These are phyloP conservation scores for Chimonanthus praecox DNA, from an alignment of 164 flowering plant genomes.

Conservation along the genomic window DNA sequence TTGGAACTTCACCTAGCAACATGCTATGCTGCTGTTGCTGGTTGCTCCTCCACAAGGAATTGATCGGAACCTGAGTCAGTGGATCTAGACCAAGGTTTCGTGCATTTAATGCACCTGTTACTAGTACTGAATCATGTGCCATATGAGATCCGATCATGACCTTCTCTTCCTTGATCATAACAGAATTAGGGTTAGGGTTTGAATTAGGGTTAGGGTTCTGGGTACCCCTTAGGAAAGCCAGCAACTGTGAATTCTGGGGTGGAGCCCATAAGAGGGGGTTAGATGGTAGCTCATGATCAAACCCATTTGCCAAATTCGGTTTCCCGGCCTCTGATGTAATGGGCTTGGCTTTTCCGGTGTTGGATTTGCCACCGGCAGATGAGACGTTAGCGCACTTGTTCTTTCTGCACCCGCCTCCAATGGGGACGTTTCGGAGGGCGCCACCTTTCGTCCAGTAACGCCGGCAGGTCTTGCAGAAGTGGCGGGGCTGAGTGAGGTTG, in stretches of 20 bases:
- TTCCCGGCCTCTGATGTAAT: slow-evolving; percentile 18
- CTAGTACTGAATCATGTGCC: slow-evolving; percentile 13
- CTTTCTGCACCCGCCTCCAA: slow-evolving; percentile 52
- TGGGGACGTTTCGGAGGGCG: slow-evolving; percentile 52
- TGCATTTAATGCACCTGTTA: slow-evolving; percentile 15
- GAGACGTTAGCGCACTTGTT: slow-evolving; percentile 23
- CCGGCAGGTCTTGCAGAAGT: slow-evolving; percentile 60
- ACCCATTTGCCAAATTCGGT: slow-evolving; percentile 14
- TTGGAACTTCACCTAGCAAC: slow-evolving; percentile 20
- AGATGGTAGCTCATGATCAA: slow-evolving; percentile 22
- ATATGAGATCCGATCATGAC: slow-evolving; percentile 28
- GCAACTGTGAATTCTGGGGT: slow-evolving; percentile 20
- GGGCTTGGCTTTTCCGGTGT: slow-evolving; percentile 18
- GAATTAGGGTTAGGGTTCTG: slow-evolving; percentile 18
- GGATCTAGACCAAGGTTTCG: slow-evolving; percentile 31
- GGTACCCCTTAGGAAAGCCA: slow-evolving; percentile 34
- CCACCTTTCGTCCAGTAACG: slow-evolving; percentile 68
- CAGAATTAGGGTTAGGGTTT: slow-evolving; percentile 20
- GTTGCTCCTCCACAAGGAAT: slow-evolving; percentile 33
- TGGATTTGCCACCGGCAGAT: slow-evolving; percentile 15
- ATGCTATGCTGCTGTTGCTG: slow-evolving; percentile 17
- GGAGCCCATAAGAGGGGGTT: slow-evolving; percentile 32
- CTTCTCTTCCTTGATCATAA: slow-evolving; percentile 23
- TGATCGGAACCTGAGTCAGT: slow-evolving; percentile 20
- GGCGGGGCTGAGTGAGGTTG: slow-evolving; percentile 61